Base-by-base conservation (phyloP, 306 rosid species). In the Citrullus amarus region DNA sequence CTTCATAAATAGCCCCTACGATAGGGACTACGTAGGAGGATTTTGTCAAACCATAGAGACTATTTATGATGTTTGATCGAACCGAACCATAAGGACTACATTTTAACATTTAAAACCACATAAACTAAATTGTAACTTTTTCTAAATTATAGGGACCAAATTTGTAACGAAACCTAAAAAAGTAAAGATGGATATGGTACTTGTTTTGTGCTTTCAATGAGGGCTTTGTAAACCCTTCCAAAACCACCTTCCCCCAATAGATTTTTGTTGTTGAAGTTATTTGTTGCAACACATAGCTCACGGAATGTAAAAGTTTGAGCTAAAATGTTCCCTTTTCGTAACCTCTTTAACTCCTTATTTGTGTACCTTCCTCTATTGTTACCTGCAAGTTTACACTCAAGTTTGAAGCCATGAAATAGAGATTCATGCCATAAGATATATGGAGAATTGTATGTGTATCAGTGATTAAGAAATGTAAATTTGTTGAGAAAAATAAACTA, bases 211-310 rank as follows among this genome's bases (percentile, higher is more conserved):
- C 79, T 66, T 62, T 83, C 82, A 57, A 94, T 54, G 65, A 66
- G 41, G 75, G 97, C 98, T 82, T 86, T 87, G 84, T 90, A 92
- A 11, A 95, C 98, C 62, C 95, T 89, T 36, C 97, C 96, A 80
- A 92, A 95, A 53, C 96, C 98, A 11, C 98, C 98, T 91, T 92
- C 98, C 0, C 98, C 98, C n/a, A 94, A 78, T 78, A 92, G 82
- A 46, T 89, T 82, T 2, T 78, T 83, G 5, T 82, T 80, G 65
- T 88, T 89, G 84, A 93, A 93, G 78, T 92, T 88, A 70, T 87
- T 84, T 15, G 98, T 91, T 28, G 96, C 98, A 67, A 62, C 88
- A 39, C 87, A 87, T 58, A 93, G 85, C 78, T 93, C 98, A 3
- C 82, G 76, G 74, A 86, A 93, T 28, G 87, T 48, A 43, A 91